Evolutionary conservation across 208 protist species (phyloP).

Genomic region (Tetramitus jugosus): DNA sequence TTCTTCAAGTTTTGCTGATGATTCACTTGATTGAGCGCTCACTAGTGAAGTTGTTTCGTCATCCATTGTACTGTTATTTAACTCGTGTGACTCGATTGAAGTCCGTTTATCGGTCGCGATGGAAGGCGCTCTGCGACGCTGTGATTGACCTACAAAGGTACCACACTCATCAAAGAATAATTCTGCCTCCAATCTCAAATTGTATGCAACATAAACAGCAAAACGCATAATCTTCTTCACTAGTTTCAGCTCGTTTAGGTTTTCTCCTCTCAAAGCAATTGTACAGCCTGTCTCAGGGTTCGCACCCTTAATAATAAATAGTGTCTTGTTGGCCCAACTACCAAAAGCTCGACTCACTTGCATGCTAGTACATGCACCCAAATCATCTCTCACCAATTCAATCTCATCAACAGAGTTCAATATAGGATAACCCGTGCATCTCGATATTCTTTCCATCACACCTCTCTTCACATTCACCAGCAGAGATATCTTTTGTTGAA

Average conservation of each 20-base stretch:
- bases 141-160: not conserved
- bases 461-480: not conserved
- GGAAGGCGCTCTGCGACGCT: no score
- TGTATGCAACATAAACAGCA: slow-evolving; percentile 2
- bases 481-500: not conserved
- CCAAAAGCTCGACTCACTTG: not conserved
- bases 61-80: no score
- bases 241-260: not conserved
- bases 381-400: no score
- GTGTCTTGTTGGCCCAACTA: not conserved
- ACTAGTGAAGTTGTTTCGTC: no score
- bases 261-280: not conserved
- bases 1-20: no score
- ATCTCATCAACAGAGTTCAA: slow-evolving; percentile 11
- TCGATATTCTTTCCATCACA: slow-evolving; percentile 1
- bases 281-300: not conserved
- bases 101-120: no score
- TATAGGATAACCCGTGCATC: not conserved
- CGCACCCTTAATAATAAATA: not conserved
- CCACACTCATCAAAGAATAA: slow-evolving; percentile 19
- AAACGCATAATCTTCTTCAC: slow-evolving; percentile 5
- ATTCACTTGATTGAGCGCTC: no score
- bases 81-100: no score
- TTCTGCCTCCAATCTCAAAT: slow-evolving; percentile 17
- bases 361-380: not conserved